These are phyloP conservation scores for Sordariomycetes sp. DNA, from an alignment of 2,329 filamentous ascomycete genomes.

Conservation along the genomic window DNA sequence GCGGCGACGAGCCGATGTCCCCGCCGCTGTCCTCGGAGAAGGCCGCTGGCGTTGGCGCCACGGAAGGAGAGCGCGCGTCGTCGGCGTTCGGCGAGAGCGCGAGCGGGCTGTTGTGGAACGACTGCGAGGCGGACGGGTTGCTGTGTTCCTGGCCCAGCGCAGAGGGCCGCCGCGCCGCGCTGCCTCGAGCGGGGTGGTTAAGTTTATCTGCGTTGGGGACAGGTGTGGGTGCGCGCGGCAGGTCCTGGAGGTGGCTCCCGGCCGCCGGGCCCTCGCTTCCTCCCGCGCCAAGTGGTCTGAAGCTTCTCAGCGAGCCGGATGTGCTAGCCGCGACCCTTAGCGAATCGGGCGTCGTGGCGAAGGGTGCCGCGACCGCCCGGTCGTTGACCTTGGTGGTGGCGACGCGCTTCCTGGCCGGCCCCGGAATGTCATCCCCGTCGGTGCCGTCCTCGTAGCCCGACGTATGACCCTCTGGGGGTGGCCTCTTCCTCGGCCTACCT, in stretches of 20 bases:
- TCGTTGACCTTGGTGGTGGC: constrained; percentile 60
- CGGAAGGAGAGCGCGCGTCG: constrained; percentile 42
- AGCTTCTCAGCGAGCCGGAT: constrained; percentile 74
- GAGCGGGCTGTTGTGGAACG: constrained; percentile 19
- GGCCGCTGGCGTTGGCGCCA: constrained; percentile 36
- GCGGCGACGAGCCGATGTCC: constrained; percentile 84
- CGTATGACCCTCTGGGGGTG: constrained; percentile 46
- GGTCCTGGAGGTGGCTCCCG: constrained; percentile 52
- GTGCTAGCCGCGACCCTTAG: constrained; percentile 85
- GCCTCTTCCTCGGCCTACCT: constrained; percentile 45
- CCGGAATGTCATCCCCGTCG: constrained; percentile 43
- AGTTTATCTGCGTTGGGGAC: constrained; percentile 41
- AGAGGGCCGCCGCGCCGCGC: constrained; percentile 51
- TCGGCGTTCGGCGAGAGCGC: constrained; percentile 34
- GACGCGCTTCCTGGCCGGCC: constrained; percentile 54
- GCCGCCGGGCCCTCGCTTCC: constrained; percentile 30
- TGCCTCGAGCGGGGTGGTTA: constrained; percentile 16
- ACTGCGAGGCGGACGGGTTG: constrained; percentile 11
- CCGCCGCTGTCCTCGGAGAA: constrained; percentile 59
- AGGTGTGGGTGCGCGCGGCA: constrained; percentile 69
- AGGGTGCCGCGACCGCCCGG: constrained; percentile 59
- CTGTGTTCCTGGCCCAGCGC: constrained; percentile 37
- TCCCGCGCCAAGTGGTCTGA: constrained; percentile 59
- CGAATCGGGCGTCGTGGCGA: constrained; percentile 67
- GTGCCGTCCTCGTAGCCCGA: constrained; percentile 63